Evolutionary conservation across 495 filamentous ascomycete species (phyloP).

Genomic region (Aspergillus sparsus): DNA sequence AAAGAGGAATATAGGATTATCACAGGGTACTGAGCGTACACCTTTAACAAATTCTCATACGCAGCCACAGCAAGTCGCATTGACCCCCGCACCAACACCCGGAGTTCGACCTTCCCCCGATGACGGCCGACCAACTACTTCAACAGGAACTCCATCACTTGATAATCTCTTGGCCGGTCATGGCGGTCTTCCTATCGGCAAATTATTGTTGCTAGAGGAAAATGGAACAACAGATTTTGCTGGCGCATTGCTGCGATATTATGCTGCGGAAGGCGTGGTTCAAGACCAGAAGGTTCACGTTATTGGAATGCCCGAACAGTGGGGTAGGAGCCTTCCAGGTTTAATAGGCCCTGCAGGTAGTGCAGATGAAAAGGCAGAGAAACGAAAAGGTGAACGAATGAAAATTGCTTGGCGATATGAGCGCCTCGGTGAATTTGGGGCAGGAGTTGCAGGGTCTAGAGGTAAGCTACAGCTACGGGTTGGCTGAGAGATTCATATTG

Average conservation of each 20-base stretch:
- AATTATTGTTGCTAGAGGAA: conserved; percentile 80
- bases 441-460: conserved; percentile 53
- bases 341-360: conserved; percentile 55
- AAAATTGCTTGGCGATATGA: conserved; percentile 99
- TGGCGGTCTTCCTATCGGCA: conserved; percentile 82
- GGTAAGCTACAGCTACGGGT: conserved; percentile 38
- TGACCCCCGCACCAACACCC: conserved; percentile 48
- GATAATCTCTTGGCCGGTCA: conserved; percentile 86
- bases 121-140: conserved; percentile 85
- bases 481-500: not conserved
- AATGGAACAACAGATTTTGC: conserved; percentile 94
- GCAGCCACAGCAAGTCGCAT: conserved; percentile 34
- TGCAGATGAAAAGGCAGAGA: conserved; percentile 45
- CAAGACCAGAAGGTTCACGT: conserved; percentile 90
- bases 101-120: conserved; percentile 86
- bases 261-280: conserved; percentile 88
- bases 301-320: conserved; percentile 73
- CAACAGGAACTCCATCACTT: conserved; percentile 82
- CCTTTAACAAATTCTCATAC: conserved; percentile 29
- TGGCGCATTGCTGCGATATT: conserved; percentile 80
- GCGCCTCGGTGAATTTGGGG: conserved; percentile 67
- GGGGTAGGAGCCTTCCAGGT: conserved; percentile 82
- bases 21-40: conserved; percentile 39
- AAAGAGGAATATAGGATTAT: conserved; percentile 78
- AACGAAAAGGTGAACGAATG: conserved; percentile 70